phyloP scores from a whole-genome alignment of 805 yeast species.

The Kodamaea laetipori region DNA sequence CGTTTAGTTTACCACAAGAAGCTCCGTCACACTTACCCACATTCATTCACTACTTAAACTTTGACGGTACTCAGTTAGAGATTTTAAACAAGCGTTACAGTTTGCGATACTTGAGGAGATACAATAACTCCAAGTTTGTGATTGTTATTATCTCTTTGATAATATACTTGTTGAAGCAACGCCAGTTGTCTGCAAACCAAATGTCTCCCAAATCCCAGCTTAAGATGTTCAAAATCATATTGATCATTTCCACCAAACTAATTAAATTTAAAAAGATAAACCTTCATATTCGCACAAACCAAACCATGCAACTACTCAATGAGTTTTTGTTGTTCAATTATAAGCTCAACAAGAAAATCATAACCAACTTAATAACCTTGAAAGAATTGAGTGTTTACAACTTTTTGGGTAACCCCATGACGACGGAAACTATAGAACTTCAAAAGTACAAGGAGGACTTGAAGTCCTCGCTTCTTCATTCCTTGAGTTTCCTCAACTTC shows the following conservation, averaged over 20 bases:
- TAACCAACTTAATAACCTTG: slow-evolving; percentile 31
- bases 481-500: slow-evolving; percentile 31
- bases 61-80: slow-evolving; percentile 26
- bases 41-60: slow-evolving; percentile 12
- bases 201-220: slow-evolving; percentile 14
- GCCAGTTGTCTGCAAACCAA: slow-evolving; percentile 2
- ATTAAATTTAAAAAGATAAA: slow-evolving; percentile 29
- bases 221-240: slow-evolving; percentile 33
- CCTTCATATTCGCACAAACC: slow-evolving; percentile 26
- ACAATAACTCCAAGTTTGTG: slow-evolving; percentile 18
- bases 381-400: slow-evolving; percentile 35
- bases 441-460: slow-evolving; percentile 13
- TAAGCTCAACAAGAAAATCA: slow-evolving; percentile 38
- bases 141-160: slow-evolving; percentile 27
- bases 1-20: background rate
- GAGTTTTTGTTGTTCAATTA: slow-evolving; percentile 37
- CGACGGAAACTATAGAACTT: background rate
- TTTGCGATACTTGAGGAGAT: slow-evolving; percentile 17
- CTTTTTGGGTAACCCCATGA: slow-evolving; percentile 12
- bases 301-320: slow-evolving; percentile 26
- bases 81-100: slow-evolving; percentile 20
- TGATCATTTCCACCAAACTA: slow-evolving; percentile 31
- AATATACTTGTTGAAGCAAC: slow-evolving; percentile 30
- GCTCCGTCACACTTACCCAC: slow-evolving; percentile 7
- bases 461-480: slow-evolving; percentile 23